Evolutionary conservation across 768 basidiomycete species (phyloP).

Genomic region (Suillus subalutaceus): DNA sequence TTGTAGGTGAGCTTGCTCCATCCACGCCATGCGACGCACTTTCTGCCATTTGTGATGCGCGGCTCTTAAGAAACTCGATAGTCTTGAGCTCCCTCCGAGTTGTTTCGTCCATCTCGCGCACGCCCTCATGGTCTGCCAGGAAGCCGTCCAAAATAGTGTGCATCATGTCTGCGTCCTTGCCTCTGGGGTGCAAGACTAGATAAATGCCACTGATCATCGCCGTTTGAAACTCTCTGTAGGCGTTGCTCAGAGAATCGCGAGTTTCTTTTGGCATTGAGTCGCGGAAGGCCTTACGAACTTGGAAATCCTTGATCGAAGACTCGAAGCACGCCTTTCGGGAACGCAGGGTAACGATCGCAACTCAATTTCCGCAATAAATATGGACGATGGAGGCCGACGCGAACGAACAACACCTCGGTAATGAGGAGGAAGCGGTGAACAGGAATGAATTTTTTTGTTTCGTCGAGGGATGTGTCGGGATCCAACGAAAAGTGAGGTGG

Average conservation of each 20-base stretch:
- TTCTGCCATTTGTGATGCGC: constrained; percentile 58
- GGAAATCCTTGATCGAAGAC: constrained; percentile 85
- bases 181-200: constrained; percentile 76
- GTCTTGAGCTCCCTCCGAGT: constrained; percentile 82
- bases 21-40: constrained; percentile 25
- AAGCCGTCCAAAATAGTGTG: constrained; percentile 80
- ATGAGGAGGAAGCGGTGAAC: constrained; percentile 87
- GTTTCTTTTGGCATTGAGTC: constrained; percentile 63
- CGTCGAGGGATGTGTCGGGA: constrained; percentile 79
- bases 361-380: constrained; percentile 77
- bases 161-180: constrained; percentile 70
- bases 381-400: constrained; percentile 84
- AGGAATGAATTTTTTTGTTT: constrained; percentile 63
- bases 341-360: constrained; percentile 76
- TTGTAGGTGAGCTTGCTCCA: constrained; percentile 2
- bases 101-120: constrained; percentile 77
- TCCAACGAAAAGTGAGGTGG: constrained; percentile 80
- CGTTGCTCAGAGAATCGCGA: constrained; percentile 73
- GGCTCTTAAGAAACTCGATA: constrained; percentile 77
- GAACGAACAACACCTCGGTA: constrained; percentile 87
- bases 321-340: constrained; percentile 90
- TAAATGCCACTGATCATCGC: constrained; percentile 91
- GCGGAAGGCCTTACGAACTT: constrained; percentile 72
- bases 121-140: constrained; percentile 55
- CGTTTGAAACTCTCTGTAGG: constrained; percentile 86